Evolutionary conservation across 2,329 filamentous ascomycete species (phyloP), one percentile per base, ranked within the genome.

Genomic region (Diaporthe velutina): DNA sequence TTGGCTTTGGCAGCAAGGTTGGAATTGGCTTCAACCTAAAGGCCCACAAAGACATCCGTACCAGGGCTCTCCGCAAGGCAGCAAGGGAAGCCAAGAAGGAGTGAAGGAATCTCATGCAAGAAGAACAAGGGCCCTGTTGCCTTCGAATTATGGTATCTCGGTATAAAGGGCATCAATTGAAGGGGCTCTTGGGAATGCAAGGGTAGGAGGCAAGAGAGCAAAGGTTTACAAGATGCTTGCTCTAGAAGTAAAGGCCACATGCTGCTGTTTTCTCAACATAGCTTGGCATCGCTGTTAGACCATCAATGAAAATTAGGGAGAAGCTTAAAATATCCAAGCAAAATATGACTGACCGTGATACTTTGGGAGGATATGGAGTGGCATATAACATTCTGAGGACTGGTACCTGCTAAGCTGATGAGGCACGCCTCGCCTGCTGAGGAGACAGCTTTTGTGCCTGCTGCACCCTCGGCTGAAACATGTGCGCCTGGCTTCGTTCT

Each of bases 11-110:
- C 68, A 86, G 85, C 79, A 81, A 82, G 19, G 61, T 89, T 30
- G 86, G 84, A 15, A 85, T 91, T 54, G 83, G 81, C 78, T 83
- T 86, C 80, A 91, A 91, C 82, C 84, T 87, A 77, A 87, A 86
- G 78, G 96, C 97, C 92, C 96, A 98, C 82, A 86, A 93, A 80
- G 92, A 93, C 75, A 98, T 98, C 76, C 92, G 96, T 79, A 93
- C 89, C 83, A 90, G 95, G 73, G 96, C 96, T 54, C 85, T 98
- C 81, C 93, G 90, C 82, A 98, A 98, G 89, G 93, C 92, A 5
- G 95, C 94, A 80, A 91, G 95, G 60, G 94, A 97, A 72, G 92
- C 91, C 13, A 95, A 95, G 90, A 94, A 94, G 85, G 79, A 74
- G 25, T 76, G 55, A 45, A 17, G 22, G 28, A 22, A 40, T 19